Base-by-base conservation (phyloP, 2,329 filamentous ascomycete genomes). In the Fonsecaea pugnacius region DNA sequence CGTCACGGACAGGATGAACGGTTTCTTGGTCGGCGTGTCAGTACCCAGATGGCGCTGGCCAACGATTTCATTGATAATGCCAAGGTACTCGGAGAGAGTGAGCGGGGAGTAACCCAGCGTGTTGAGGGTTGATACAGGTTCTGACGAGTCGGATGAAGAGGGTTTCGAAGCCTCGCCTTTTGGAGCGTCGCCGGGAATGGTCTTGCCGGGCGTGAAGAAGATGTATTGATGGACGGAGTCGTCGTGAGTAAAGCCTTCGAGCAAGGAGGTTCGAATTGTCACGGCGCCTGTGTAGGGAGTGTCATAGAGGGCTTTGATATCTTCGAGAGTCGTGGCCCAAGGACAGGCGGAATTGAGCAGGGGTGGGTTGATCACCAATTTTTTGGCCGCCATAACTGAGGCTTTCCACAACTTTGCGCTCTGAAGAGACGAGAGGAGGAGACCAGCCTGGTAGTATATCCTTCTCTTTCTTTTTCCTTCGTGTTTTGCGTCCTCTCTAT, bases 301-400 rank as follows among this genome's bases (percentile, higher is more conserved):
- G 33, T 78, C 73, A 72, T 90, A 90, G 6, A 93, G 84, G 1
- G 77, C 76, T 43, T 78, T 74, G 3, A 93, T 83, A 67, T 92
- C 85, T 4, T 83, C 79, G 4, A 83, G 75, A 2, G 84, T 86
- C 0, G 89, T 91, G 30, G 90, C 89, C 90, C 90, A 92, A 0
- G 90, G 90, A 56, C 85, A 89, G 33, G 91, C 86, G 0, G 89
- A 90, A 77, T 93, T 93, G 68, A 92, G 79, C 6, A 94, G 79
- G 0, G 89, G 89, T 0, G 89, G 89, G 50, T 79, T 70, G 65
- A 92, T 85, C 7, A 67, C 66, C 16, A 71, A 51, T 40, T 68
- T 69, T 61, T 40, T 51, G 24, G 60, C 35, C 32, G 57, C 57
- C 53, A 27, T 65, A 35, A 21, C 52, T 16, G 54, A n/a, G 43